Conservation (phyloP, 129 eudicot species). For the Deinandra increscens region DNA sequence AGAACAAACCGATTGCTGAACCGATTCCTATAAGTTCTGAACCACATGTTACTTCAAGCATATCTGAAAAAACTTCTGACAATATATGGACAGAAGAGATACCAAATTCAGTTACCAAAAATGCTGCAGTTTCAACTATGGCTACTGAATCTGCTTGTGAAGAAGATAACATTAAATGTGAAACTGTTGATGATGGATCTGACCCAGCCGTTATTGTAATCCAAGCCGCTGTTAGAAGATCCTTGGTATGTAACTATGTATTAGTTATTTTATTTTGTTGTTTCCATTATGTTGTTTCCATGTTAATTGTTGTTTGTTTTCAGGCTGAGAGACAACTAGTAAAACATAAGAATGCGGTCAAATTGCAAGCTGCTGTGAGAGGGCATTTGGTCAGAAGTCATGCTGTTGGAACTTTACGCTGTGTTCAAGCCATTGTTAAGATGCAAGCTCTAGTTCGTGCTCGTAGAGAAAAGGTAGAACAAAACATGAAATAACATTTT, state of each 20-base stretch:
- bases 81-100: conserved; percentile 53
- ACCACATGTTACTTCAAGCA: conserved; percentile 30
- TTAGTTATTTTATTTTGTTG: not conserved
- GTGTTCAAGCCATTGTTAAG: conserved; percentile 83
- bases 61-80: conserved; percentile 49
- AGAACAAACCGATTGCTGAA: conserved; percentile 49
- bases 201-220: conserved; percentile 44
- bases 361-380: conserved; percentile 89
- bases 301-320: not conserved
- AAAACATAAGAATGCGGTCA: conserved; percentile 48
- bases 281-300: not conserved
- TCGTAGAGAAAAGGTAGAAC: conserved; percentile 41
- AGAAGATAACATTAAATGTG: conserved; percentile 35
- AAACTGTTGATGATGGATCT: conserved; percentile 34
- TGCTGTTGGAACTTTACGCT: conserved; percentile 88
- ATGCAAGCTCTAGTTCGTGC: conserved; percentile 84
- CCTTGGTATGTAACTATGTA: conserved; percentile 63
- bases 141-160: conserved; percentile 17
- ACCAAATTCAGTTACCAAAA: conserved; percentile 37
- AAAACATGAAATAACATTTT: not conserved
- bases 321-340: conserved; percentile 62
- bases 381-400: conserved; percentile 88
- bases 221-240: conserved; percentile 69
- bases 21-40: conserved; percentile 36
- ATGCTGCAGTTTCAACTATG: conserved; percentile 25